Conservation (phyloP, 1,284 basidiomycete genomes). For the Melampsora americana region DNA sequence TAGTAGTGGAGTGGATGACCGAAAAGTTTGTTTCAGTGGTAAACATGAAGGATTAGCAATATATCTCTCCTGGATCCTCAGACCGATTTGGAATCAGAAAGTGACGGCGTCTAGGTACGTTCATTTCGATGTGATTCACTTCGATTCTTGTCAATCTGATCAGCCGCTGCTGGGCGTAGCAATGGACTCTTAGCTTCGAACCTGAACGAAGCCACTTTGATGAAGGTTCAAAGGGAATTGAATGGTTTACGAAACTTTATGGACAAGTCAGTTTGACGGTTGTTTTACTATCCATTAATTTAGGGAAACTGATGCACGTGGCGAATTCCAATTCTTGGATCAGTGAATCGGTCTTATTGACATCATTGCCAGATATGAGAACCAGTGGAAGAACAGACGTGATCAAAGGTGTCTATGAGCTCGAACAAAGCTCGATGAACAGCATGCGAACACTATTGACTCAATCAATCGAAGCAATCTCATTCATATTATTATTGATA, state of each 20-base stretch:
- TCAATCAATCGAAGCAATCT: constrained; percentile 83
- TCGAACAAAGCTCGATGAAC: constrained; percentile 75
- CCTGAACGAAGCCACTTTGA: constrained; percentile 48
- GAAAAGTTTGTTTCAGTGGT: constrained; percentile 75
- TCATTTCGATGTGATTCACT: constrained; percentile 15
- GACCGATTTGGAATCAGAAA: constrained; percentile 81
- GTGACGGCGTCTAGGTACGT: constrained; percentile 65
- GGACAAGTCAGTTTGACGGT: constrained; percentile 30
- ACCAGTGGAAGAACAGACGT: constrained; percentile 27
- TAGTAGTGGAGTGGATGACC: constrained; percentile 63
- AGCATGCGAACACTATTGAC: constrained; percentile 70
- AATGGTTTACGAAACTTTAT: constrained; percentile 31
- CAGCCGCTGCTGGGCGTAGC: neutral
- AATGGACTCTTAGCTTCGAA: constrained; percentile 59
- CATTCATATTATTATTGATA: constrained; percentile 83
- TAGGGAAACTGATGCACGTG: too few relatives aligned
- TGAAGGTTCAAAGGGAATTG: constrained; percentile 29
- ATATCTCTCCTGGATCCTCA: constrained; percentile 77
- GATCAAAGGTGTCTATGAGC: constrained; percentile 52
- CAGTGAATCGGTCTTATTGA: constrained; percentile 45
- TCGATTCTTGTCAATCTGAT: constrained; percentile 28
- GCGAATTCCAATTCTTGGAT: neutral
- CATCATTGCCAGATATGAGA: constrained; percentile 43
- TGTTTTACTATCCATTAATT: neutral
- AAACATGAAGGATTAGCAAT: constrained; percentile 83